Evolutionary conservation across 176 grass and related monocot genomes (phyloP).

Genomic region (Aegilops speltoides): DNA sequence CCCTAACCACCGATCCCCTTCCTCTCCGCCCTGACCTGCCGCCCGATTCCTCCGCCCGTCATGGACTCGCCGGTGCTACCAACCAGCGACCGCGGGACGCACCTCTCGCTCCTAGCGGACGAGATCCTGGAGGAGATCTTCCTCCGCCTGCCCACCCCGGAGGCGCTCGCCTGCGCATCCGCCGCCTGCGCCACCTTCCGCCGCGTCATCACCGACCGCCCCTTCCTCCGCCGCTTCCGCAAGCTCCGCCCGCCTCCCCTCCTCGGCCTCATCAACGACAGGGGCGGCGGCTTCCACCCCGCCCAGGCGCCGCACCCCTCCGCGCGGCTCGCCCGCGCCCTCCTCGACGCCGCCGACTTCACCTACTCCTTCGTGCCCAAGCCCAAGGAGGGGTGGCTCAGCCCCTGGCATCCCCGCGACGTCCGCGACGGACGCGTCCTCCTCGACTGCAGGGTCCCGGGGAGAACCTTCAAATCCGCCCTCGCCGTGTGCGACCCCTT

Average conservation of each 20-base stretch:
- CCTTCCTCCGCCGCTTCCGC: constrained; percentile 28
- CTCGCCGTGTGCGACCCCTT: constrained; percentile 27
- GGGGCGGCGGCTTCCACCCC: not conserved
- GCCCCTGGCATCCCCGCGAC: not conserved
- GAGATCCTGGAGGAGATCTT: constrained; percentile 34
- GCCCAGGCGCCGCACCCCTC: constrained; percentile 18
- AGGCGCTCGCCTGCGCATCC: constrained; percentile 11
- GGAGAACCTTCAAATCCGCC: not conserved
- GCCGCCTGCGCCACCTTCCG: not conserved
- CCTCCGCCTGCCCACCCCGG: not conserved
- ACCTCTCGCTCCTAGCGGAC: not conserved
- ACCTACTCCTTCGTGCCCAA: constrained; percentile 15
- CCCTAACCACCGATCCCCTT: not conserved
- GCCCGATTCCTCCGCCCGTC: not conserved
- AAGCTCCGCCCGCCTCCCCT: constrained; percentile 17
- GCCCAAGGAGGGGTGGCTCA: constrained; percentile 7
- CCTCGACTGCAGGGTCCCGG: not conserved
- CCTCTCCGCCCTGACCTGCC: not conserved
- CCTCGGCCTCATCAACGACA: constrained; percentile 16
- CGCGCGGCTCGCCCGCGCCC: not conserved
- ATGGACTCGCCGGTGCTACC: not conserved
- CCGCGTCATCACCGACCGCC: not conserved
- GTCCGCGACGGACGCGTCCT: constrained; percentile 18
- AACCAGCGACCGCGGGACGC: not conserved
- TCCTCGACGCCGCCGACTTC: not conserved